These are phyloP conservation scores for Neophaeococcomyces aloes DNA, from an alignment of 2,329 filamentous ascomycete genomes.

Conservation along the genomic window DNA sequence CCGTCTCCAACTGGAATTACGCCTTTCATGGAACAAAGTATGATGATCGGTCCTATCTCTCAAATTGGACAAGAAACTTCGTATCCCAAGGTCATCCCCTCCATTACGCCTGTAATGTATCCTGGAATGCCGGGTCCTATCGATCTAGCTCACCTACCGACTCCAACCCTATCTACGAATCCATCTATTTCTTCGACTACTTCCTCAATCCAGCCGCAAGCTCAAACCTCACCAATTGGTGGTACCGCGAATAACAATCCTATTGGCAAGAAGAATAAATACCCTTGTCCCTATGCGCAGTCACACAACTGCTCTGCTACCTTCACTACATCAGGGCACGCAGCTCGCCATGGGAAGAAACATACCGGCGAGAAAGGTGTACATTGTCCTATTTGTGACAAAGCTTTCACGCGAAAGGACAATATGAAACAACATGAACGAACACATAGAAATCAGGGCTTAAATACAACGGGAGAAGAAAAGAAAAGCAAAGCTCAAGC, in stretches of 20 bases:
- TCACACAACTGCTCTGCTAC: constrained; percentile 50
- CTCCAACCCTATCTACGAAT: constrained; percentile 9
- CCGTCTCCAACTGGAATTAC: constrained; percentile 21
- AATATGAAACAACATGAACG: constrained; percentile 61
- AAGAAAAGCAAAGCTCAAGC: constrained; percentile 20
- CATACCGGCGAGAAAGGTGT: constrained; percentile 59
- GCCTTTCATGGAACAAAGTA: constrained; percentile 20
- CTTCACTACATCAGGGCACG: constrained; percentile 58
- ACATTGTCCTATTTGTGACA: constrained; percentile 57
- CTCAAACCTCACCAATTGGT: constrained; percentile 1
- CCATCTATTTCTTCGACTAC: constrained; percentile 9
- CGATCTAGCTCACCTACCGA: constrained; percentile 9
- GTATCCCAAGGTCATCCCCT: background rate
- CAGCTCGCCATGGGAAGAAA: constrained; percentile 58
- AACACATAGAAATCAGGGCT: constrained; percentile 39
- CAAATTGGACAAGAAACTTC: constrained; percentile 7
- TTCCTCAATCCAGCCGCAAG: constrained; percentile 9
- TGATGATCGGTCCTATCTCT: constrained; percentile 14
- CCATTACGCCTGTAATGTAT: constrained; percentile 3
- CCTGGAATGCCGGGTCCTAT: constrained; percentile 6
- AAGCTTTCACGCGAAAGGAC: constrained; percentile 58
- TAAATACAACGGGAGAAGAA: constrained; percentile 14
- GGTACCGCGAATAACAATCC: constrained; percentile 9
- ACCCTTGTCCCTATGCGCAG: constrained; percentile 53
- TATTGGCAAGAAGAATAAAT: constrained; percentile 47